These are phyloP conservation scores for Colletotrichum filicis DNA, from an alignment of 2,329 filamentous ascomycete species.

Conservation along the genomic window DNA sequence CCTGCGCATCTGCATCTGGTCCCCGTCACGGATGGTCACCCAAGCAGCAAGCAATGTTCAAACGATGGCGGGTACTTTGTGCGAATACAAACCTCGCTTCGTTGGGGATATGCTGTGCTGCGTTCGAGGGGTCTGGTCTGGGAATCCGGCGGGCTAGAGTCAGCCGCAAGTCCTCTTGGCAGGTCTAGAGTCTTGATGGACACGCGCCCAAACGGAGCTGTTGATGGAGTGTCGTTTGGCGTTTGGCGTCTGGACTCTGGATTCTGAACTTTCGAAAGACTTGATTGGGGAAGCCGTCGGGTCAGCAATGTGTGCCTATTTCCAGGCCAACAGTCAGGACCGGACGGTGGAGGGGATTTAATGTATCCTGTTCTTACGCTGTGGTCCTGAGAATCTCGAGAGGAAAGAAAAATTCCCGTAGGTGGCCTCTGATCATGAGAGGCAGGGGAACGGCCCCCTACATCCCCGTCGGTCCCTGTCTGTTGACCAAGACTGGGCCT, in stretches of 20 bases:
- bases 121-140: background rate
- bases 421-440: conserved; percentile 13
- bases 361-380: conserved; percentile 20
- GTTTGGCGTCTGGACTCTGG: background rate
- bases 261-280: background rate
- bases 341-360: conserved; percentile 21
- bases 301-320: background rate
- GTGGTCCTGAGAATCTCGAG: conserved; percentile 30
- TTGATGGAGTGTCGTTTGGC: background rate
- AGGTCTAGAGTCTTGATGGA: conserved; percentile 21
- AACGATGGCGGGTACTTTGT: conserved; percentile 2
- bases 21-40: conserved; percentile 9
- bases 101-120: background rate
- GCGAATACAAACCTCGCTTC: conserved; percentile 19
- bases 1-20: conserved; percentile 24
- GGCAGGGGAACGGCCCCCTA: conserved; percentile 23
- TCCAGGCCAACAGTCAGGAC: conserved; percentile 10
- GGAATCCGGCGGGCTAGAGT: conserved; percentile 18
- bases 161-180: conserved; percentile 27
- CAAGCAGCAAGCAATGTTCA: conserved; percentile 12
- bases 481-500: conserved; percentile 28
- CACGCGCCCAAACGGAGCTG: conserved; percentile 1
- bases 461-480: conserved; percentile 25
- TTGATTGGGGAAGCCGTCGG: background rate
- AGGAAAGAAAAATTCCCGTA: conserved; percentile 18